phyloP scores from a whole-genome alignment of 2,329 filamentous ascomycete species.

The Corynespora cassiicola region DNA sequence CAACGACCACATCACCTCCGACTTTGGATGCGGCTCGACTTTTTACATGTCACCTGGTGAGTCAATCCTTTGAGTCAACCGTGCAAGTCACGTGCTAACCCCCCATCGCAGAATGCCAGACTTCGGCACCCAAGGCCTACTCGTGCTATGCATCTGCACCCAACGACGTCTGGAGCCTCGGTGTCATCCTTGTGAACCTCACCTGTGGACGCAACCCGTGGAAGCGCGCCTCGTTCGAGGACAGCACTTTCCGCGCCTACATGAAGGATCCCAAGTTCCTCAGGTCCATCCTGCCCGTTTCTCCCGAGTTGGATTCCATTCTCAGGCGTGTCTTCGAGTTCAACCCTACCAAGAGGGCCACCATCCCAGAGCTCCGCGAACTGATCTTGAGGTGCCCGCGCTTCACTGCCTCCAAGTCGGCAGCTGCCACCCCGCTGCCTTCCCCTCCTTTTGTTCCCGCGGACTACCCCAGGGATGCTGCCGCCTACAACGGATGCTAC shows the following conservation, averaged over 20 bases:
- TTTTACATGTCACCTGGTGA: conserved; percentile 99
- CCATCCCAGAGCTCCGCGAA: conserved; percentile 77
- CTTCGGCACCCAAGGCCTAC: conserved; percentile 71
- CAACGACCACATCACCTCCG: conserved; percentile 80
- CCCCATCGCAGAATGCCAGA: conserved; percentile 84
- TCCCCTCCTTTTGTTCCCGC: conserved; percentile 53
- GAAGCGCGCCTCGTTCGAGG: conserved; percentile 93
- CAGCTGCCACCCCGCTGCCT: conserved; percentile 49
- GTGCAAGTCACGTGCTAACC: conserved; percentile 30
- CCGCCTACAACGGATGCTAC: conserved; percentile 38
- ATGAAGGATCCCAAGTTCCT: conserved; percentile 85
- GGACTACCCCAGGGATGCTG: conserved; percentile 40
- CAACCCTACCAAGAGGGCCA: conserved; percentile 82
- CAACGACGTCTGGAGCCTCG: conserved; percentile 98
- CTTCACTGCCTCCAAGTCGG: conserved; percentile 66
- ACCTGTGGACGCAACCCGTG: conserved; percentile 98
- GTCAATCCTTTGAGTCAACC: conserved; percentile 39
- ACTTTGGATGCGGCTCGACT: conserved; percentile 97
- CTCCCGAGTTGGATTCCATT: conserved; percentile 87
- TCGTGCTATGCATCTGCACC: conserved; percentile 88
- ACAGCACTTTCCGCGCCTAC: conserved; percentile 93
- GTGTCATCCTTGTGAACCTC: conserved; percentile 95
- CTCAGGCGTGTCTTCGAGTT: conserved; percentile 86
- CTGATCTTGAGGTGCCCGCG: conserved; percentile 77
- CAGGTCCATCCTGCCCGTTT: conserved; percentile 89